Conservation (phyloP, 2,329 filamentous ascomycete species). For the Myriosclerotinia curreyana region DNA sequence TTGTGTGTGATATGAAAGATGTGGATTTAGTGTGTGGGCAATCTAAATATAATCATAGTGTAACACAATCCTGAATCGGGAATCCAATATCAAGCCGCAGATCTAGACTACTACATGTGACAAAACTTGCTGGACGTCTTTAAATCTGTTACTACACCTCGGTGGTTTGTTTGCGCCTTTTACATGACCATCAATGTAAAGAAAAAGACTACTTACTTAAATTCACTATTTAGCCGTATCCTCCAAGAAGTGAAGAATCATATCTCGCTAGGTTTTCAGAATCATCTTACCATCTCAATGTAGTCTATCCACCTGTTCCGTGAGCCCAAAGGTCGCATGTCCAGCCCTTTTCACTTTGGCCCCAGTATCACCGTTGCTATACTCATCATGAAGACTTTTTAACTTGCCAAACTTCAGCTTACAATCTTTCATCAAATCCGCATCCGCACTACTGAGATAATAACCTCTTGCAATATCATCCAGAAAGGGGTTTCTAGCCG, state of each 20-base stretch:
- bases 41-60: no score
- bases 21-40: no score
- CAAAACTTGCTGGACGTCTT: no score
- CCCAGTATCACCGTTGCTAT: not conserved
- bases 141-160: no score
- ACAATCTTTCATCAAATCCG: not conserved
- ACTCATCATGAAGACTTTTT: not conserved
- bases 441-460: not conserved
- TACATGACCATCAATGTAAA: not conserved
- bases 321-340: not conserved
- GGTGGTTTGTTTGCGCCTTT: no score
- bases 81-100: no score
- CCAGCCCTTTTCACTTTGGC: not conserved
- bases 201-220: not conserved
- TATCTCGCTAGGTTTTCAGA: no score
- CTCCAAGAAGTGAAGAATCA: not conserved
- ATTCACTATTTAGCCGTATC: not conserved
- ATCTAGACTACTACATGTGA: no score
- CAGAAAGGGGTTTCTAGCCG: not conserved
- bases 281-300: not conserved
- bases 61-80: no score
- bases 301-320: not conserved
- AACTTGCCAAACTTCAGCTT: conserved; percentile 1
- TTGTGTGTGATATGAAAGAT: no score
- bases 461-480: not conserved